phyloP scores from a whole-genome alignment of 768 basidiomycete genomes.

The Leccinum fibrillosum region DNA sequence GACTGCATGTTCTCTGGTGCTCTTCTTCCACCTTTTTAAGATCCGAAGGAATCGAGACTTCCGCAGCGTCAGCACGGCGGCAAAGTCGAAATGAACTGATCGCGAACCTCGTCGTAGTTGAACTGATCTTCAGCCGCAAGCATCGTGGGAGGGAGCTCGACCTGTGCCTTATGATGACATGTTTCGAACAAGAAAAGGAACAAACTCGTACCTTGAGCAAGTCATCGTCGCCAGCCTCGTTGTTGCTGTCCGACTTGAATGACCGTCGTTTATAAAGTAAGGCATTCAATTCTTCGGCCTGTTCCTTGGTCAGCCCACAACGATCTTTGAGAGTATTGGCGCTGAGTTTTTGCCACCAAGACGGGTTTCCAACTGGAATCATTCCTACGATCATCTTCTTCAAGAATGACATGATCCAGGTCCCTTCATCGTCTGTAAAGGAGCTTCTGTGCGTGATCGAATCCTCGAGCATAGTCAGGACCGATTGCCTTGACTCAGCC shows the following conservation, averaged over 20 bases:
- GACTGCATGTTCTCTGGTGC: no score
- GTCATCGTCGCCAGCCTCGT: not conserved
- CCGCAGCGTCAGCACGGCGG: no score
- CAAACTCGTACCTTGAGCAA: not conserved
- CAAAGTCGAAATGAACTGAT: no score
- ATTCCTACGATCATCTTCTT: constrained; percentile 15
- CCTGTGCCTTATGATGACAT: not conserved
- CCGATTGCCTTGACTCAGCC: constrained; percentile 10
- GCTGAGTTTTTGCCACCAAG: constrained; percentile 6
- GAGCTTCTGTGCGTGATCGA: constrained; percentile 17
- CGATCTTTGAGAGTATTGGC: constrained; percentile 6
- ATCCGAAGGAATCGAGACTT: no score
- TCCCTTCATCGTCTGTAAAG: constrained; percentile 8
- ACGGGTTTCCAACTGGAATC: constrained; percentile 2
- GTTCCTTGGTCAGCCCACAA: constrained; percentile 15
- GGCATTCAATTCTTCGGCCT: not conserved
- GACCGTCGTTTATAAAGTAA: constrained; percentile 1
- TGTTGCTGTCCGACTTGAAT: no score
- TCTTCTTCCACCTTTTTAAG: no score
- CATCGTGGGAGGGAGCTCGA: not conserved
- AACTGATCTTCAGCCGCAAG: not conserved
- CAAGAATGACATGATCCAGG: constrained; percentile 25
- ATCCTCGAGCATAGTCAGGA: constrained; percentile 20
- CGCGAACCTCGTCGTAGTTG: not conserved
- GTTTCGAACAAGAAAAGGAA: not conserved